Base-by-base conservation (phyloP, 257 asterid species). In the Striga asiatica region DNA sequence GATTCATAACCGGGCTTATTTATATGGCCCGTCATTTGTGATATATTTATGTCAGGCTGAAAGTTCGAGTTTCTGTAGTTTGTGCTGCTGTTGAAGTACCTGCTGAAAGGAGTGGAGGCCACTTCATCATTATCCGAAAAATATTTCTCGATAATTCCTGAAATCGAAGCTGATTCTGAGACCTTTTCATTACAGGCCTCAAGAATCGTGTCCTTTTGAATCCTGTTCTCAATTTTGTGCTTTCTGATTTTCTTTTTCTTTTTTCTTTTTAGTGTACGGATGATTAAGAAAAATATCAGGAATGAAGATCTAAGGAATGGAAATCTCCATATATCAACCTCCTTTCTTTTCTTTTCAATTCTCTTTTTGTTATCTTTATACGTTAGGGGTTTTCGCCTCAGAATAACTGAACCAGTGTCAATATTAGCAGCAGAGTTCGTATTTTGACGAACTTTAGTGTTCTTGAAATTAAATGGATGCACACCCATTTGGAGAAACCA, bases 81-180 rank as follows among this genome's bases (percentile, higher is more conserved):
- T 3, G 27, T 19, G 56, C 65, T 46, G 16, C 60, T 31, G 57
- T 46, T 49, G 0, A 17, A 34, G 12, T 27, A 16, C 21, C 8
- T 29, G 50, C 51, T 38, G 14, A 14, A 18, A 5, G 70, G 51
- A 48, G 58, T 25, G 6, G 91, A 81, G 37, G 64, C 70, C 67
- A 76, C 86, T 65, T 81, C 89, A 51, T 79, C 78, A 29, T 51
- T 46, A 64, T 58, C 71, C 24, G 85, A 64, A 47, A 85, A 82
- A 64, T 85, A 85, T 50, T 81, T 82, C 32, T 34, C 55, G 66
- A 85, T 81, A 49, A 81, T 75, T 24, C 84, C 79, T 4, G 86
- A 81, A 64, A 81, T 77, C 12, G 84, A 79, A 52, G 58, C 54
- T 34, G 79, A 28, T 67, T 79, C 86, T 8, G 80, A 69, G 47